phyloP scores from a whole-genome alignment of 202 grass and related monocot species.

The Hordeum pubiflorum region DNA sequence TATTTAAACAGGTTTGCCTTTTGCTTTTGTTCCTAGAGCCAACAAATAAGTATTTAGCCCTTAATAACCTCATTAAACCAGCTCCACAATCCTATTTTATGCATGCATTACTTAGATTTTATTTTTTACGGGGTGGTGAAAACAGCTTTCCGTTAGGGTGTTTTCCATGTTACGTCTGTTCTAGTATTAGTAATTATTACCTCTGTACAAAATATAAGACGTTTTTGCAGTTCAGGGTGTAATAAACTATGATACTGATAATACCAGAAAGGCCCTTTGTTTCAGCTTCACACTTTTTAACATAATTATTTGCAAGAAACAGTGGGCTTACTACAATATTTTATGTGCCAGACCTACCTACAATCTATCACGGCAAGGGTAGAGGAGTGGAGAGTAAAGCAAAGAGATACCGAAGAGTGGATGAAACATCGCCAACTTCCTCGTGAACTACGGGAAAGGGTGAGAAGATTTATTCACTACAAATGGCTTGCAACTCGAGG shows the following conservation, averaged over 20 bases:
- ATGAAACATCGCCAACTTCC: slow-evolving; percentile 91
- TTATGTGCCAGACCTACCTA: slow-evolving; percentile 67
- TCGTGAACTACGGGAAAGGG: slow-evolving; percentile 48
- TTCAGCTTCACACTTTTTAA: not conserved
- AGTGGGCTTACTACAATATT: slow-evolving; percentile 21
- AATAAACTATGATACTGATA: not conserved
- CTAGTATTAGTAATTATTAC: not conserved
- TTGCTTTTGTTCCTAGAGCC: not conserved
- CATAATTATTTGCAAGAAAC: not conserved
- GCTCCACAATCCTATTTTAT: not conserved
- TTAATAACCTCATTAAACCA: not conserved
- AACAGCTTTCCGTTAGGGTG: not conserved
- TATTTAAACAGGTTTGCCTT: not conserved
- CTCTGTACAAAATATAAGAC: too few species aligned
- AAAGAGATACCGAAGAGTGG: slow-evolving; percentile 93
- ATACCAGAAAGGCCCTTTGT: not conserved
- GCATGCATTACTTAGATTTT: not conserved
- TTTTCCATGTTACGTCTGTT: not conserved
- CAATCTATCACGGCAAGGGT: slow-evolving; percentile 90
- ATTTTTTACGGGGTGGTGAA: not conserved
- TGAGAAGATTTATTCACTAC: slow-evolving; percentile 86
- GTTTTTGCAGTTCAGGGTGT: too few species aligned
- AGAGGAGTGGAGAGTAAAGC: slow-evolving; percentile 93
- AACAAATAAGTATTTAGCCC: not conserved
- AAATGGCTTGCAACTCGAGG: slow-evolving; percentile 95